phyloP scores from a whole-genome alignment of 768 basidiomycete species.

The Collybia mongolica region DNA sequence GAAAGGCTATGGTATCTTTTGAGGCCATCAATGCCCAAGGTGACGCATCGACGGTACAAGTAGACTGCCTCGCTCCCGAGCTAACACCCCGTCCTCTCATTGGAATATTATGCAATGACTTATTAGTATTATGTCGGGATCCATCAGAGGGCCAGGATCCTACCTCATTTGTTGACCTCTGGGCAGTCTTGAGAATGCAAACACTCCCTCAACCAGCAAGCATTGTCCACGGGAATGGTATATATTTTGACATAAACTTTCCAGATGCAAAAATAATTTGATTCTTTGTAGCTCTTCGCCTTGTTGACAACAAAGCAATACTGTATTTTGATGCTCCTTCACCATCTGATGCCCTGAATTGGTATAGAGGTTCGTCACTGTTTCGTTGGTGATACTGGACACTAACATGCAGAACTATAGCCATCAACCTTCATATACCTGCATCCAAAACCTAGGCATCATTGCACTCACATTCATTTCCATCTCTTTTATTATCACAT shows the following conservation, averaged over 20 bases:
- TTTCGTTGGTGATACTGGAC: background rate
- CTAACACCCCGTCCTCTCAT: slow-evolving; percentile 75
- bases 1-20: slow-evolving; percentile 79
- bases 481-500: slow-evolving; percentile 9
- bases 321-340: slow-evolving; percentile 86
- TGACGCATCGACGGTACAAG: slow-evolving; percentile 78
- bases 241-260: slow-evolving; percentile 3
- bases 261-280: background rate
- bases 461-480: slow-evolving; percentile 5
- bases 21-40: slow-evolving; percentile 79
- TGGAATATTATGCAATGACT: slow-evolving; percentile 89
- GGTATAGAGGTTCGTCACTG: slow-evolving; percentile 74
- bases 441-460: slow-evolving; percentile 65
- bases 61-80: slow-evolving; percentile 89
- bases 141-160: slow-evolving; percentile 80
- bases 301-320: slow-evolving; percentile 91
- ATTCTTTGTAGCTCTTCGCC: slow-evolving; percentile 61
- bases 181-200: slow-evolving; percentile 96
- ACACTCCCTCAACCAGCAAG: slow-evolving; percentile 88
- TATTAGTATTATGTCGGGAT: slow-evolving; percentile 89
- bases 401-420: slow-evolving; percentile 30
- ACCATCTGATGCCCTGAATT: slow-evolving; percentile 81
- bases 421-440: slow-evolving; percentile 88
- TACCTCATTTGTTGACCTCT: slow-evolving; percentile 79
- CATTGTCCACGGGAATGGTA: slow-evolving; percentile 86